Conservation (phyloP, 2,329 filamentous ascomycete species). For the Fusarium globosum region DNA sequence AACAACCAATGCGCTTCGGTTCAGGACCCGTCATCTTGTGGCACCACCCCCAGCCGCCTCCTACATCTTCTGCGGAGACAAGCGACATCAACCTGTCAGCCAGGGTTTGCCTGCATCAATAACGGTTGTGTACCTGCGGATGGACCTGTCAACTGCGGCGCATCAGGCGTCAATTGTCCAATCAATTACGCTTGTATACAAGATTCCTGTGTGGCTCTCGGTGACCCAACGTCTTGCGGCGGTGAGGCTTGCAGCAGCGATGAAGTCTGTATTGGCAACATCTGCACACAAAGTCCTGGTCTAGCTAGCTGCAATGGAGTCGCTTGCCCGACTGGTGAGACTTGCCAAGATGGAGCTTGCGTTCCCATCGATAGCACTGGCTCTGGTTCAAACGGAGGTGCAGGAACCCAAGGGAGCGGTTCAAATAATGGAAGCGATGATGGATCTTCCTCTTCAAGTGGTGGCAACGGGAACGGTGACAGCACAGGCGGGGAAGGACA, state of each 20-base stretch:
- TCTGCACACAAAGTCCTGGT: conserved; percentile 12
- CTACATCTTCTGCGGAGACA: conserved; percentile 16
- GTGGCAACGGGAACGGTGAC: neutral
- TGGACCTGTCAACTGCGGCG: conserved; percentile 15
- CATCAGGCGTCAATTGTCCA: conserved; percentile 11
- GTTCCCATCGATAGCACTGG: neutral
- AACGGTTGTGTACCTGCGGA: conserved; percentile 2
- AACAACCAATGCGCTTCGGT: conserved; percentile 11
- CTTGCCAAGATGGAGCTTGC: conserved; percentile 23
- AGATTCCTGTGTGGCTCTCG: conserved; percentile 15
- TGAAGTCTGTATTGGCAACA: conserved; percentile 28
- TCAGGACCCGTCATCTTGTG: conserved; percentile 12
- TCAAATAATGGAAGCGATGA: neutral
- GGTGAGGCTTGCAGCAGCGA: neutral
- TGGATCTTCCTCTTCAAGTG: neutral
- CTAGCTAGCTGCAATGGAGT: conserved; percentile 5
- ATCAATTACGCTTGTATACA: conserved; percentile 28
- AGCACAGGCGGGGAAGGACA: neutral
- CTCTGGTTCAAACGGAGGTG: neutral
- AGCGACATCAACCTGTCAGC: conserved; percentile 2
- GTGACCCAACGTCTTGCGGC: conserved; percentile 16
- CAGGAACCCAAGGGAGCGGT: neutral
- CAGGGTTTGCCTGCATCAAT: conserved; percentile 21
- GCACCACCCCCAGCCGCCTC: neutral
- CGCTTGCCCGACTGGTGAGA: conserved; percentile 10